Percentiles rank a stretch among this genome's conserved stretches.
These are phyloP conservation scores for Nyctanthes arbortristis DNA, from an alignment of 257 asterid species.

Conservation along the genomic window DNA sequence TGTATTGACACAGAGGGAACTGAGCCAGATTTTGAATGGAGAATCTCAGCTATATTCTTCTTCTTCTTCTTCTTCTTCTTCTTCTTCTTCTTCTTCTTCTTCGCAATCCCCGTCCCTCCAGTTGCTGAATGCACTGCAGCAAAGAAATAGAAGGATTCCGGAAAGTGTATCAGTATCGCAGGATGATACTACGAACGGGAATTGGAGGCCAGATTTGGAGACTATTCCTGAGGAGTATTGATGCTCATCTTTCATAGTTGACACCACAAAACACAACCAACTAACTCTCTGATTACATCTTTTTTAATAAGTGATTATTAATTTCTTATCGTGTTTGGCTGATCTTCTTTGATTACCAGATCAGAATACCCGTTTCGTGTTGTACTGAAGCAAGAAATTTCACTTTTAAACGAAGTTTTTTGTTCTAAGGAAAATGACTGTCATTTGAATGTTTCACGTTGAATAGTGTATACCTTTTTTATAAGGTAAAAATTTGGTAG, in stretches of 20 bases:
- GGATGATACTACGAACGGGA: background rate
- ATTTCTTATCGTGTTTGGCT: background rate
- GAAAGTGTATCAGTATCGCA: background rate
- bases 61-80: background rate
- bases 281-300: background rate
- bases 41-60: background rate
- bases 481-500: too few relatives aligned
- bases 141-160: slow-evolving; percentile 4
- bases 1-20: slow-evolving; percentile 33
- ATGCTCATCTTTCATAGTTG: background rate
- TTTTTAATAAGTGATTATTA: background rate
- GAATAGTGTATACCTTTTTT: too few relatives aligned
- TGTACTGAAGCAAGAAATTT: too few relatives aligned
- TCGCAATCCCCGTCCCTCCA: slow-evolving; percentile 12
- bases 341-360: background rate
- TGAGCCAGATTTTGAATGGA: slow-evolving; percentile 28
- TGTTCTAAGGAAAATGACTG: too few relatives aligned
- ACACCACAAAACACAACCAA: too few relatives aligned
- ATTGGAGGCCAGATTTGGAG: slow-evolving; percentile 32
- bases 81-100: background rate
- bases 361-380: background rate
- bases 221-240: slow-evolving; percentile 29
- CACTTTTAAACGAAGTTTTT: too few relatives aligned
- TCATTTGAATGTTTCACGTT: too few relatives aligned
- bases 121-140: slow-evolving; percentile 16